These are phyloP conservation scores for Cochlearia excelsa DNA, from an alignment of 345 rosid species.

Conservation along the genomic window DNA sequence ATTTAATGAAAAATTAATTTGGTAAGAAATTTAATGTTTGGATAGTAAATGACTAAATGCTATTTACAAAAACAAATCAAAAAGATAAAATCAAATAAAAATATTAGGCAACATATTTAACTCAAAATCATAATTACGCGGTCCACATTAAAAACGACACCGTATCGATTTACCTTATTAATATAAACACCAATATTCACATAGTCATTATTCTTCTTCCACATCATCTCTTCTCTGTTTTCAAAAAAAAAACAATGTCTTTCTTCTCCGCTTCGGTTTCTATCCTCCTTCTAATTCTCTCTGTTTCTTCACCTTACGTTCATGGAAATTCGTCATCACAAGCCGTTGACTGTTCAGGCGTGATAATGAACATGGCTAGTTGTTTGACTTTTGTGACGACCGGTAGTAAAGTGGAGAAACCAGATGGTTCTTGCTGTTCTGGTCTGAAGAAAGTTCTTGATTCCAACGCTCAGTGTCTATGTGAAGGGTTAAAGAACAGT, in stretches of 20 bases:
- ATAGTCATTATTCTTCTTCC: too few relatives aligned
- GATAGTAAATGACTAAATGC: too few relatives aligned
- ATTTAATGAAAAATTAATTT: too few relatives aligned
- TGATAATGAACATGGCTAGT: background rate
- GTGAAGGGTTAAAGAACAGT: slow-evolving; percentile 27
- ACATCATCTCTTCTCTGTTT: too few relatives aligned
- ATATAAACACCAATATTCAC: too few relatives aligned
- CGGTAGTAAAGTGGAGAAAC: slow-evolving; percentile 23
- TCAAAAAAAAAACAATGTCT: slow-evolving; percentile 20
- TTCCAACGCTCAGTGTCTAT: slow-evolving; percentile 23
- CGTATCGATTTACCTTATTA: too few relatives aligned
- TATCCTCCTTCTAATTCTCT: slow-evolving; percentile 15
- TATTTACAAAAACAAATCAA: too few relatives aligned
- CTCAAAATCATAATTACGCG: too few relatives aligned
- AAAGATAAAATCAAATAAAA: too few relatives aligned
- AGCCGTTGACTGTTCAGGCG: slow-evolving; percentile 1
- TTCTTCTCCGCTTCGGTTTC: slow-evolving; percentile 3
- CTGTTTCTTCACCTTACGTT: slow-evolving; percentile 5
- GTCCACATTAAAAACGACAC: too few relatives aligned
- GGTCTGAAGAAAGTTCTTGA: slow-evolving; percentile 20
- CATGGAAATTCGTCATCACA: background rate
- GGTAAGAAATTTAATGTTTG: too few relatives aligned
- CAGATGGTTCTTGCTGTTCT: slow-evolving; percentile 2
- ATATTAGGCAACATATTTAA: too few relatives aligned
- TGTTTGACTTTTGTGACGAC: slow-evolving; percentile 25